A percentile compares a stretch with the other conserved stretches of the same genome.
These are phyloP conservation scores for Aspergillus calidoustus DNA, from an alignment of 2,329 filamentous ascomycete genomes.

Conservation along the genomic window DNA sequence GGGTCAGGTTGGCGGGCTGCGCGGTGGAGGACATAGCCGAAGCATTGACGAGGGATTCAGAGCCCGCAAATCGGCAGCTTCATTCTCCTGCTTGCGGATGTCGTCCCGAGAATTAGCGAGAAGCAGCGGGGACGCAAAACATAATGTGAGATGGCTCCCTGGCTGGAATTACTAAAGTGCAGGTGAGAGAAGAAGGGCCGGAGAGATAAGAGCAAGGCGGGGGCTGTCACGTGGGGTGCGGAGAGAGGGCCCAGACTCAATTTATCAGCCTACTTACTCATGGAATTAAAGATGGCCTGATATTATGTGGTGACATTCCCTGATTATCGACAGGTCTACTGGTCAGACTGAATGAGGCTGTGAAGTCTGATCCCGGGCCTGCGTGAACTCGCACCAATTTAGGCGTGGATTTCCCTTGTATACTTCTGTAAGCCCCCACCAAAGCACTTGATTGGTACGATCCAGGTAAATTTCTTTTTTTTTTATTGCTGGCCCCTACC, in stretches of 20 bases:
- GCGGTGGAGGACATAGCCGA: conserved; percentile 44
- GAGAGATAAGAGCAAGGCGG: conserved; percentile 13
- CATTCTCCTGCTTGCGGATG: neutral
- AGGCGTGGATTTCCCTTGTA: neutral
- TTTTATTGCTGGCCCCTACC: neutral
- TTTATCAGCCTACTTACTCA: neutral
- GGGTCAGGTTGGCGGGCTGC: conserved; percentile 35
- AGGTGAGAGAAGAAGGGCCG: neutral
- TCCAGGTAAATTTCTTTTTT: neutral
- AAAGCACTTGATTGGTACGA: neutral
- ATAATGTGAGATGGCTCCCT: conserved; percentile 10
- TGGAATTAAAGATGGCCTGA: neutral
- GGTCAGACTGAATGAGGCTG: neutral
- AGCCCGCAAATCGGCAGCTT: conserved; percentile 21
- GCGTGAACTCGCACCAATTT: neutral
- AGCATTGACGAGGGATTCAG: conserved; percentile 28
- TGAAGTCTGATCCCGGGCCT: neutral
- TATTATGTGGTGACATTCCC: neutral
- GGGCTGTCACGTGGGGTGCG: conserved; percentile 26
- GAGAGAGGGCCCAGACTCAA: conserved; percentile 14
- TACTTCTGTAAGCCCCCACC: neutral
- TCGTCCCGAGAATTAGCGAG: neutral
- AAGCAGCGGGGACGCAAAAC: conserved; percentile 6
- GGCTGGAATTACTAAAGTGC: neutral
- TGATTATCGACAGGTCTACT: neutral